Evolutionary conservation across 805 yeast genomes (phyloP).

Genomic region (Kluyveromyces nonfermentans): DNA sequence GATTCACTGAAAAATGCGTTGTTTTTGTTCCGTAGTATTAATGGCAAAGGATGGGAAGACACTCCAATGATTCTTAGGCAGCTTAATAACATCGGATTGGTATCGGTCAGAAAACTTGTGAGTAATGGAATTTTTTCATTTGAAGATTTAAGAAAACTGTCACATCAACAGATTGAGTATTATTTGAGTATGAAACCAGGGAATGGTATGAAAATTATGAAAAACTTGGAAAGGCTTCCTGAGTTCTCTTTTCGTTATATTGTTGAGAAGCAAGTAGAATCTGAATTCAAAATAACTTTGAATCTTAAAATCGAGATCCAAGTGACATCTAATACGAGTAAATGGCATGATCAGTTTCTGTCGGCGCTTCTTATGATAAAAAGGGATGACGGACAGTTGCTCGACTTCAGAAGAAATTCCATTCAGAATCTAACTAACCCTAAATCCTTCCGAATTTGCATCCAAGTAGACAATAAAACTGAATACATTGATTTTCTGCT

Average conservation of each 20-base stretch:
- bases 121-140: constrained; percentile 30
- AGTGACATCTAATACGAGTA: constrained; percentile 10
- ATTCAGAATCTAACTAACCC: constrained; percentile 17
- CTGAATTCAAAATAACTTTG: constrained; percentile 6
- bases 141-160: constrained; percentile 23
- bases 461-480: constrained; percentile 11
- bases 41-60: constrained; percentile 44
- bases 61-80: constrained; percentile 38
- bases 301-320: constrained; percentile 18
- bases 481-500: constrained; percentile 26
- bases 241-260: constrained; percentile 20
- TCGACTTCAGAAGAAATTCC: constrained; percentile 38
- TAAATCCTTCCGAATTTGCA: constrained; percentile 23
- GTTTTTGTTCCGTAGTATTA: constrained; percentile 32
- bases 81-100: constrained; percentile 37
- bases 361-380: constrained; percentile 27
- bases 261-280: constrained; percentile 8
- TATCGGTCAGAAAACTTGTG: constrained; percentile 31
- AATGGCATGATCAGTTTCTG: constrained; percentile 30
- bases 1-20: constrained; percentile 33
- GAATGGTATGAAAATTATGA: constrained; percentile 30
- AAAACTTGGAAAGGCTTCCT: constrained; percentile 32
- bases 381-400: constrained; percentile 27
- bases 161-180: constrained; percentile 32
- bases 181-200: constrained; percentile 35